phyloP scores from a whole-genome alignment of 2,329 filamentous ascomycete genomes.

The Ophiostoma ips region DNA sequence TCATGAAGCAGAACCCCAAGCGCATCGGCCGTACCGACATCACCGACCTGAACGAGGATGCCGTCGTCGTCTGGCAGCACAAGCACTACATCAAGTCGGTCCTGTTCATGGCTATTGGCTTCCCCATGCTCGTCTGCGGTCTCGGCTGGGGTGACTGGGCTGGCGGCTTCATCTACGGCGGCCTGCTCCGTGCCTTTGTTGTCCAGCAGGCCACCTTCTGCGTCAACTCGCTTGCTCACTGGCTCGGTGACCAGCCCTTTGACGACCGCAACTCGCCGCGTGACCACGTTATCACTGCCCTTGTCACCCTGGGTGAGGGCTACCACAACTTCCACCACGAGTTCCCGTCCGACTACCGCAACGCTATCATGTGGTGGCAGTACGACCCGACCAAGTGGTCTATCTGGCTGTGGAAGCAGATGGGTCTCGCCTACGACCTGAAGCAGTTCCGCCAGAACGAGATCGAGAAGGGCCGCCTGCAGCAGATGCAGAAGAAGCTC shows the following conservation, averaged over 20 bases:
- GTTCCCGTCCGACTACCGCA: conserved; percentile 86
- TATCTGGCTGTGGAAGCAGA: conserved; percentile 73
- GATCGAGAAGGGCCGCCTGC: conserved; percentile 80
- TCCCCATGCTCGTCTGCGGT: conserved; percentile 64
- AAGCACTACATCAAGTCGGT: conserved; percentile 73
- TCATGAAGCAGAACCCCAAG: conserved; percentile 89
- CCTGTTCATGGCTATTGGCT: conserved; percentile 59
- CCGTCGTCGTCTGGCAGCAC: conserved; percentile 79
- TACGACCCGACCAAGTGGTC: conserved; percentile 87
- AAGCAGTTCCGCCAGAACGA: conserved; percentile 88
- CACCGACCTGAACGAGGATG: conserved; percentile 73
- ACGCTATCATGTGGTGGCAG: conserved; percentile 81
- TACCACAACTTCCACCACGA: conserved; percentile 97
- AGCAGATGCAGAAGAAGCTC: conserved; percentile 85
- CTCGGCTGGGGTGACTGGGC: conserved; percentile 69
- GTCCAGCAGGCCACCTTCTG: conserved; percentile 90
- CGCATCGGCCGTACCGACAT: conserved; percentile 79
- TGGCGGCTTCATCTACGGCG: conserved; percentile 73
- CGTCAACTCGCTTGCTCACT: conserved; percentile 82
- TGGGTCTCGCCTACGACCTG: conserved; percentile 72
- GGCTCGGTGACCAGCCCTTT: conserved; percentile 84
- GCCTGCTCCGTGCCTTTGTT: conserved; percentile 77
- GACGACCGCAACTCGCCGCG: conserved; percentile 85
- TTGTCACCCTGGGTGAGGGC: conserved; percentile 70
- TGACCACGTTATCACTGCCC: conserved; percentile 73